Evolutionary conservation across 2,329 filamentous ascomycete species (phyloP).

Genomic region (Talaromyces sp.): DNA sequence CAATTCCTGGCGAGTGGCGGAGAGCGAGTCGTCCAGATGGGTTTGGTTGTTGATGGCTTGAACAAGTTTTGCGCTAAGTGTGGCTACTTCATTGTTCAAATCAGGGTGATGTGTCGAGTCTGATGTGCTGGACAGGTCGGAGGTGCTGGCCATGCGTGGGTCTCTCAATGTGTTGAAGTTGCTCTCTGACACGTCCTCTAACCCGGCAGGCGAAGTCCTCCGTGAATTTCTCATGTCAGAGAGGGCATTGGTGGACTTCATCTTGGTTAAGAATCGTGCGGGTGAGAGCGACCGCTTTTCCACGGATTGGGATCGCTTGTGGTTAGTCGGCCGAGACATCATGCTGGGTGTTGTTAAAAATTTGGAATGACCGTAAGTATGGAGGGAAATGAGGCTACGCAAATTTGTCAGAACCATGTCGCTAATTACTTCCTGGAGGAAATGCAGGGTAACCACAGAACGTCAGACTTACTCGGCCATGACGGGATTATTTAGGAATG

Average conservation of each 20-base stretch:
- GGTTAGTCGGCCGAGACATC: slow-evolving; percentile 30
- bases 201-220: slow-evolving; percentile 21
- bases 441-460: background rate
- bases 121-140: slow-evolving; percentile 31
- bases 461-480: slow-evolving; percentile 36
- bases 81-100: slow-evolving; percentile 72
- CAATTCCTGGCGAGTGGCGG: slow-evolving; percentile 76
- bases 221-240: slow-evolving; percentile 24
- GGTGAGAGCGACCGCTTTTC: slow-evolving; percentile 31
- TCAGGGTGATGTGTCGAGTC: slow-evolving; percentile 51
- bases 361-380: slow-evolving; percentile 30
- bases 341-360: slow-evolving; percentile 35
- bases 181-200: slow-evolving; percentile 31
- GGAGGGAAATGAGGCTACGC: slow-evolving; percentile 34
- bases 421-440: slow-evolving; percentile 2
- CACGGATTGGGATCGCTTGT: slow-evolving; percentile 35
- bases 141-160: slow-evolving; percentile 33
- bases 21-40: slow-evolving; percentile 80
- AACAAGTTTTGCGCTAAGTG: slow-evolving; percentile 90
- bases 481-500: slow-evolving; percentile 15
- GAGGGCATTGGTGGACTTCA: slow-evolving; percentile 42
- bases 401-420: background rate
- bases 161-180: slow-evolving; percentile 46
- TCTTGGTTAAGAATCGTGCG: slow-evolving; percentile 37
- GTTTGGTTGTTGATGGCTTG: slow-evolving; percentile 97